Base-by-base conservation (phyloP, 306 rosid species). In the Lablab purpureus region DNA sequence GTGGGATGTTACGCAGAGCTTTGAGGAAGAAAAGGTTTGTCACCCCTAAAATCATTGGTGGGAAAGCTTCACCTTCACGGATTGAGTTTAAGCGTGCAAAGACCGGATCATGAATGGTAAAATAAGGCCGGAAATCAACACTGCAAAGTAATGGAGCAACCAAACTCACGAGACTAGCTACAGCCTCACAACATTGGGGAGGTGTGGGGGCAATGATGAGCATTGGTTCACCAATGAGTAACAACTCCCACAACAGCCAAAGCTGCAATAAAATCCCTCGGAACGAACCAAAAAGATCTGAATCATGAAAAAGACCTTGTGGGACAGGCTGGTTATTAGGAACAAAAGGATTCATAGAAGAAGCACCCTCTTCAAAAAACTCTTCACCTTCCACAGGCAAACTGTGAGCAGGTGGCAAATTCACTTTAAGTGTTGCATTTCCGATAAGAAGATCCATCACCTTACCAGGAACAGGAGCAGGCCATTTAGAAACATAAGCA, bases 161-260 rank as follows among this genome's bases (percentile, higher is more conserved):
- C 90, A 92, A 88, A 80, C 98, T 94, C 73, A 94, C 97, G 80
- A 94, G 98, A 82, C 94, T 79, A 41, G 97, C 97, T 43, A 94
- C 97, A 86, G 98, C 98, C 81, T 92, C 97, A 75, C 94, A 90
- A 86, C 97, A 92, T 75, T 94, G 98, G 36, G 98, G 94, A 78
- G 98, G 97, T 17, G 97, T 90, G 13, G 98, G 97, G 67, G 97
- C 94, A 80, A 94, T 90, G 74, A 94, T 45, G 41, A 94, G 98
- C 80, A 94, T 79, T 11, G 98, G 97, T 74, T 94, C 97, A n/a
- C 98, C 98, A 66, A 92, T 77, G 72, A 94, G 88, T 76, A 90
- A 78, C 87, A 94, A 85, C 89, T 94, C 98, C 97, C 98, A 94
- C 74, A 94, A 82, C 84, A 90, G 70, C 98, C 98, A 94, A 76